A percentile compares a stretch with the other conserved stretches of the same genome.
phyloP scores from a whole-genome alignment of 108 stramenopile genomes.

The Skeletonema marinoi region DNA sequence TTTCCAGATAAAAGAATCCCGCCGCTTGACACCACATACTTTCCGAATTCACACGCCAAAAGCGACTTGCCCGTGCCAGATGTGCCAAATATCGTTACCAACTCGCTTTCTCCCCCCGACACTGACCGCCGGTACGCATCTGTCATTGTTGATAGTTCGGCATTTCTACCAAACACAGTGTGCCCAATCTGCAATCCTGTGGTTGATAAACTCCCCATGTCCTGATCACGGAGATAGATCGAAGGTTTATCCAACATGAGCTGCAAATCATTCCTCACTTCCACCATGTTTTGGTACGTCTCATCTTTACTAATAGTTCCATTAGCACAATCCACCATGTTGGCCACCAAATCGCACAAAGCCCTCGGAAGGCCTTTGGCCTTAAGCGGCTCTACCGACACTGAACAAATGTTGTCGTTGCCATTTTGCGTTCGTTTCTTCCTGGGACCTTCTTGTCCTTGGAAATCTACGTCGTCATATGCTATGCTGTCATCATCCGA shows the following conservation, averaged over 20 bases:
- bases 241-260: slow-evolving; percentile 23
- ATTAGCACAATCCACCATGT: slow-evolving; percentile 7
- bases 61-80: slow-evolving; percentile 13
- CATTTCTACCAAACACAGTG: neutral
- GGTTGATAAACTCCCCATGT: neutral
- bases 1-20: slow-evolving; percentile 21
- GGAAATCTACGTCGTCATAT: neutral
- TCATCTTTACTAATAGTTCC: slow-evolving; percentile 6
- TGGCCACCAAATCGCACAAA: slow-evolving; percentile 16
- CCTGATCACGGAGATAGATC: slow-evolving; percentile 5
- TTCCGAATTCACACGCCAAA: neutral
- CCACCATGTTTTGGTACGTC: slow-evolving; percentile 9
- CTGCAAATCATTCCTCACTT: slow-evolving; percentile 14
- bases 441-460: neutral
- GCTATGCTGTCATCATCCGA: too few relatives aligned
- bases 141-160: neutral
- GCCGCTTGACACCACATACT: neutral
- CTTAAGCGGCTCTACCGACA: neutral
- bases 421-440: neutral
- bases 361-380: neutral
- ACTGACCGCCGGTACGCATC: slow-evolving; percentile 1
- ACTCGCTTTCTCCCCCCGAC: neutral
- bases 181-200: slow-evolving; percentile 12
- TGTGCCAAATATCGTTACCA: slow-evolving; percentile 19
- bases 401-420: neutral